These are phyloP conservation scores for Pichia sp. DNA, from an alignment of 1,139 yeast genomes.

Conservation along the genomic window DNA sequence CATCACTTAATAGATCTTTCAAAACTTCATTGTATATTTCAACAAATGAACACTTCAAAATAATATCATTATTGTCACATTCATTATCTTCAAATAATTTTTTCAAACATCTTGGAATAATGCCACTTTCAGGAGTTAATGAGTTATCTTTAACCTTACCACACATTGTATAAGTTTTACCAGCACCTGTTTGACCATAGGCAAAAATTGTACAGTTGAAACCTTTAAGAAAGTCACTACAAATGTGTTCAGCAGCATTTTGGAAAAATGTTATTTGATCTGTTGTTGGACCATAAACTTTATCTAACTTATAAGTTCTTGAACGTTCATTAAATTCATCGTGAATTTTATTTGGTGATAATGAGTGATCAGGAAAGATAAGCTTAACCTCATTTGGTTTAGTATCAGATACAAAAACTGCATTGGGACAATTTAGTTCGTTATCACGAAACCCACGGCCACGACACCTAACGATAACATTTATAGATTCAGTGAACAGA, in stretches of 20 bases:
- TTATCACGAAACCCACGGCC: constrained; percentile 72
- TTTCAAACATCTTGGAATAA: constrained; percentile 59
- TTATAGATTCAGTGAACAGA: constrained; percentile 24
- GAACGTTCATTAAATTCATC: constrained; percentile 22
- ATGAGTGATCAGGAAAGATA: constrained; percentile 27
- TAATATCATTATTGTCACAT: constrained; percentile 17
- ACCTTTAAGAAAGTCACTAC: constrained; percentile 61
- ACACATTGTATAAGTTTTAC: constrained; percentile 85
- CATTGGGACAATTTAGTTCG: constrained; percentile 63
- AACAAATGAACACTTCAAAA: constrained; percentile 60
- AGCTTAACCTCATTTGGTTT: constrained; percentile 33
- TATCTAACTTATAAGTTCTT: constrained; percentile 59
- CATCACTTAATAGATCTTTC: constrained; percentile 50
- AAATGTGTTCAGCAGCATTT: constrained; percentile 59
- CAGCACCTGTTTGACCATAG: constrained; percentile 88
- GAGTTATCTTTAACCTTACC: constrained; percentile 45
- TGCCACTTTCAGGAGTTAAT: constrained; percentile 42
- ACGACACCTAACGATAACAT: constrained; percentile 85
- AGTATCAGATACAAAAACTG: constrained; percentile 54
- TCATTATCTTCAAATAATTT: constrained; percentile 39
- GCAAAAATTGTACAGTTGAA: constrained; percentile 78
- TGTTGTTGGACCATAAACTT: constrained; percentile 66
- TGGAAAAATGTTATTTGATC: constrained; percentile 55
- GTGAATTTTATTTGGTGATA: not conserved
- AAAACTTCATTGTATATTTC: constrained; percentile 72